Percentiles rank a stretch among this genome's conserved stretches.
phyloP scores from a whole-genome alignment of 495 filamentous ascomycete species.

The Oidiodendron maius region DNA sequence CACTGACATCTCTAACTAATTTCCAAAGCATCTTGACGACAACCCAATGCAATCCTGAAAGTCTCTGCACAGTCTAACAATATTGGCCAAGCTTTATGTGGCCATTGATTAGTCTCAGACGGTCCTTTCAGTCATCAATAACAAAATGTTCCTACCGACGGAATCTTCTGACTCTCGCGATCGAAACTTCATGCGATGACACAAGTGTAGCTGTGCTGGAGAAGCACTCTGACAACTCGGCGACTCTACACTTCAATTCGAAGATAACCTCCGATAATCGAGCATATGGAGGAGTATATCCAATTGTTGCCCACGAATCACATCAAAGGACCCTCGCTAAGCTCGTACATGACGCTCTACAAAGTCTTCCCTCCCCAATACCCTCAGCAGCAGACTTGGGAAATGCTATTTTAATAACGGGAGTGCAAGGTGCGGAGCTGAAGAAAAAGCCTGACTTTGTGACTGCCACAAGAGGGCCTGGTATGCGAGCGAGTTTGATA shows the following conservation, averaged over 20 bases:
- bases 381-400: not conserved
- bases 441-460: conserved; percentile 70
- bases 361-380: conserved; percentile 36
- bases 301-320: conserved; percentile 61
- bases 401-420: conserved; percentile 9
- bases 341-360: conserved; percentile 60
- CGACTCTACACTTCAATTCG: conserved; percentile 68
- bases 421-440: conserved; percentile 10
- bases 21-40: not conserved
- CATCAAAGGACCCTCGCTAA: conserved; percentile 63
- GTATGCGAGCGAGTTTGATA: conserved; percentile 71
- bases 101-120: conserved; percentile 12
- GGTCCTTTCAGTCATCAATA: conserved; percentile 3
- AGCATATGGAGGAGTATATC: conserved; percentile 70
- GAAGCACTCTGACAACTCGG: conserved; percentile 36
- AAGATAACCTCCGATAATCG: conserved; percentile 76
- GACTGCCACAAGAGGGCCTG: conserved; percentile 81
- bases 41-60: not conserved
- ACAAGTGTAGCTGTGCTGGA: conserved; percentile 84
- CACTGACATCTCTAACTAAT: not conserved
- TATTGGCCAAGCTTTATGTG: conserved; percentile 21
- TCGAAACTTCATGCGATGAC: conserved; percentile 97
- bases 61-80: not conserved
- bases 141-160: conserved; percentile 22
- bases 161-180: conserved; percentile 68